Evolutionary conservation across 768 basidiomycete genomes (phyloP), one percentile per base, ranked within the genome.

Genomic region (Leucocoprinus leucothites): DNA sequence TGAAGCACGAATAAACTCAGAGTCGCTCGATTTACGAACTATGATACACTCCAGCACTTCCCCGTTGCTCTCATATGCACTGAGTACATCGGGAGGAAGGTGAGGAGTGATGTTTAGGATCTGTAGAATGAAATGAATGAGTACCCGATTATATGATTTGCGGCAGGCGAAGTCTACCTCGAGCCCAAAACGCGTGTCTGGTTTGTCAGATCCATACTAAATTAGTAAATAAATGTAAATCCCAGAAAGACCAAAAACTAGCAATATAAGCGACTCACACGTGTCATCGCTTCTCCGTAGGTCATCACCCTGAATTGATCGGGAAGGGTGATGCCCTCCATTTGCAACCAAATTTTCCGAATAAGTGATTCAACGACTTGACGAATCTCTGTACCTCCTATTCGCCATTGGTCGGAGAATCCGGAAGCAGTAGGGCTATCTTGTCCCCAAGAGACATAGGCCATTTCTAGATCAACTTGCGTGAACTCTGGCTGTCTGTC

Each of bases 401-500:
- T 95, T 50, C 84, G 77, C 95, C 95, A 98, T 9, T 59, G 56
- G 55, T 79, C 70, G 24, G 58, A 53, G 9, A 52, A 58, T 38
- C 58, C 53, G 48, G 63, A 57, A 19, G 58, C 49, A 41, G 60
- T 51, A 48, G 60, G 40, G 28, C 65, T 60, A 42, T 65, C 50
- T 49, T 68, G 62, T 26, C 87, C 87, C 85, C 95, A 97, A 7
- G 88, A 87, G 16, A 95, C 86, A 71, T 89, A 98, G 1, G 89
- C 93, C 90, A 97, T 95, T 72, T 98, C 95, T 58, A 98, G 71
- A 82, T 98, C 95, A 58, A 98, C 77, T 72, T 98, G 95, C 19
- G 95, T 98, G 71, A 98, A 98, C 69, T 98, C 95, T 0, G 95
- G 94, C 65, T 98, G 95, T 42, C 95, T 81, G 67, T 98, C 95